Evolutionary conservation across 2,329 filamentous ascomycete species (phyloP).

Genomic region (Paecilomyces sp.): DNA sequence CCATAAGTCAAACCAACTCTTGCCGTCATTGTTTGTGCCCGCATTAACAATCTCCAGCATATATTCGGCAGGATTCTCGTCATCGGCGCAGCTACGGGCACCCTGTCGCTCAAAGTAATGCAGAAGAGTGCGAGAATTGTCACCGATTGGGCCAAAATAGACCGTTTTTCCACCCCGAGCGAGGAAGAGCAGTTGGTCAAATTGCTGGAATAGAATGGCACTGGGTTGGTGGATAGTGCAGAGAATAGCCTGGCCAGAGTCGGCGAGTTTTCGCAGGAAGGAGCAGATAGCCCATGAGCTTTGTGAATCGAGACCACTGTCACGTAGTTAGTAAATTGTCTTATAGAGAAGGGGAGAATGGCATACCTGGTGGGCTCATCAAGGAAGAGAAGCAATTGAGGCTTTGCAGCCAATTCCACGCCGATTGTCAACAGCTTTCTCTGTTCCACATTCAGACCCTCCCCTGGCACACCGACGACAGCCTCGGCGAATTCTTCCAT

Average conservation of each 20-base stretch:
- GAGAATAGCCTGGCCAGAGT: conserved; percentile 45
- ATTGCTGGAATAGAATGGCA: conserved; percentile 45
- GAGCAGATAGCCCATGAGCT: conserved; percentile 57
- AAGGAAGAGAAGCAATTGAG: conserved; percentile 53
- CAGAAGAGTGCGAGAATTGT: conserved; percentile 60
- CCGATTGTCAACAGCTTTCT: conserved; percentile 57
- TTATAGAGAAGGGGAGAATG: too few species aligned
- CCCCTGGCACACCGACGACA: conserved; percentile 71
- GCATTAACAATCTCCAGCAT: conserved; percentile 42
- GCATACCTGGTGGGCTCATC: conserved; percentile 48
- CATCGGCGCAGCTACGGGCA: conserved; percentile 55
- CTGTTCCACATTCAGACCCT: conserved; percentile 58
- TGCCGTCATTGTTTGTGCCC: conserved; percentile 52
- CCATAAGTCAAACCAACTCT: conserved; percentile 59
- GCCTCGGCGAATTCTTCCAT: conserved; percentile 79
- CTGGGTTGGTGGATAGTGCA: conserved; percentile 52
- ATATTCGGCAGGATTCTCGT: conserved; percentile 68
- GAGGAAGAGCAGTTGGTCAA: conserved; percentile 72
- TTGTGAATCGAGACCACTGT: conserved; percentile 56
- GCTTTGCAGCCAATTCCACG: conserved; percentile 51
- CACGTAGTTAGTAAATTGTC: too few species aligned
- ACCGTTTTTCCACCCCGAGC: conserved; percentile 69
- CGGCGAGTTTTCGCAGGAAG: conserved; percentile 56
- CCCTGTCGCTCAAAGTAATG: conserved; percentile 71
- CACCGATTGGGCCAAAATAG: conserved; percentile 73